Evolutionary conservation across 345 rosid species (phyloP).

Genomic region (Sisymbrium altissimum): DNA sequence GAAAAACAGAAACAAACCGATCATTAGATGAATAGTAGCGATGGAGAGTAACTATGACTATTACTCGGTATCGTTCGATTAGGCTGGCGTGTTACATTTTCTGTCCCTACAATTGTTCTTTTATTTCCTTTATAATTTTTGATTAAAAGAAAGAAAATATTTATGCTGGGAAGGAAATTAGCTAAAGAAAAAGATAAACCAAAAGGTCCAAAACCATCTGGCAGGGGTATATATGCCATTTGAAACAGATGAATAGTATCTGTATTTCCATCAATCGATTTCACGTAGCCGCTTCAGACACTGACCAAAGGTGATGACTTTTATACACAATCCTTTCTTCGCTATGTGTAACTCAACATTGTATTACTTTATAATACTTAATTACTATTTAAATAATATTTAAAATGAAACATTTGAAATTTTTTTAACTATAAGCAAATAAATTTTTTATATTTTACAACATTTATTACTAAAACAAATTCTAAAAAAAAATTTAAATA

Average conservation of each 20-base stretch:
- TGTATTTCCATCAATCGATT: slow-evolving; percentile 30
- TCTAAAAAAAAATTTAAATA: background rate
- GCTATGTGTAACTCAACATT: background rate
- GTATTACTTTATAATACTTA: background rate
- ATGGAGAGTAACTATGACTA: background rate
- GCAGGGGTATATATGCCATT: slow-evolving; percentile 22
- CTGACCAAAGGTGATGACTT: slow-evolving; percentile 31
- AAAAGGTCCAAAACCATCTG: slow-evolving; percentile 2
- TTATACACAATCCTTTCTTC: slow-evolving; percentile 12
- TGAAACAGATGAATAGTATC: slow-evolving; percentile 11
- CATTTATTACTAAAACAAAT: background rate
- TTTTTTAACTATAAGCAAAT: no score
- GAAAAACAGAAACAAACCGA: background rate
- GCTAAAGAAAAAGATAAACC: background rate
- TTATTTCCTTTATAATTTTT: background rate
- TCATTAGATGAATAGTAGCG: background rate
- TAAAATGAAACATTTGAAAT: background rate
- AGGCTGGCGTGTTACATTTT: background rate
- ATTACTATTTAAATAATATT: background rate
- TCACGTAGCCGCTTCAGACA: slow-evolving; percentile 22
- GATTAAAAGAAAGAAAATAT: background rate
- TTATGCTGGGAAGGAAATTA: background rate
- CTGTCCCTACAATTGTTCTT: background rate
- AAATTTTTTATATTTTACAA: background rate
- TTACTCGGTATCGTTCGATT: background rate